Evolutionary conservation across 2,329 filamentous ascomycete genomes (phyloP), one percentile per base, ranked within the genome.

Genomic region (Pseudogymnoascus pannorum): DNA sequence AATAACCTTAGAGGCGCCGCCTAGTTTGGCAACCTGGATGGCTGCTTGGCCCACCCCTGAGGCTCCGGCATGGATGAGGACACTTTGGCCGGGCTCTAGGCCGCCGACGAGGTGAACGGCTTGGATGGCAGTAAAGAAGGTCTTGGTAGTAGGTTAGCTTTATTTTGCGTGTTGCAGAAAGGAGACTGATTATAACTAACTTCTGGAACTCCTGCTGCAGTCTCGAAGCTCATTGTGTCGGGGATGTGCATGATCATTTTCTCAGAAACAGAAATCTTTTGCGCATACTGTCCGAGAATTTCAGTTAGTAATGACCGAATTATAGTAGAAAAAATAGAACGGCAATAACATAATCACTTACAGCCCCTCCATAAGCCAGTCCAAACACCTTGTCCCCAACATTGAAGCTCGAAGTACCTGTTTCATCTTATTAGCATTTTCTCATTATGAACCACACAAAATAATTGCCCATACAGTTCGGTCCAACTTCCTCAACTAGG

Each of bases 21-120:
- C 86, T 18, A 81, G 81, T 64, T 77, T 79, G 4, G 86, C 81
- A 22, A 97, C 83, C 76, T 97, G 93, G 69, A 96, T 92, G 0
- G 92, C 93, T 0, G 92, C 85, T 67, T 96, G 92, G 48, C 86
- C 88, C 57, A 97, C 93, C 36, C 87, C 87, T 16, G 87, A 92
- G 2, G 93, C 93, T 58, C 92, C 93, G 0, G 93, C 93, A 73
- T 97, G 93, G 90, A 92, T 97, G 44, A 97, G 85, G 62, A 93
- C 84, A 11, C 81, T 83, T 75, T 92, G 87, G 6, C 88, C 89
- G 9, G 78, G 72, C 18, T 79, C 72, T 73, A 92, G 92, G 14
- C 84, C 85, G 58, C 91, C 89, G 16, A 97, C 83, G 11, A 92
- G 77, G 72, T 92, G 90, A 73, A 97, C 82, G 18, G 92, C 92